phyloP scores from a whole-genome alignment of 441 rosid species.

The Corymbia calophylla region DNA sequence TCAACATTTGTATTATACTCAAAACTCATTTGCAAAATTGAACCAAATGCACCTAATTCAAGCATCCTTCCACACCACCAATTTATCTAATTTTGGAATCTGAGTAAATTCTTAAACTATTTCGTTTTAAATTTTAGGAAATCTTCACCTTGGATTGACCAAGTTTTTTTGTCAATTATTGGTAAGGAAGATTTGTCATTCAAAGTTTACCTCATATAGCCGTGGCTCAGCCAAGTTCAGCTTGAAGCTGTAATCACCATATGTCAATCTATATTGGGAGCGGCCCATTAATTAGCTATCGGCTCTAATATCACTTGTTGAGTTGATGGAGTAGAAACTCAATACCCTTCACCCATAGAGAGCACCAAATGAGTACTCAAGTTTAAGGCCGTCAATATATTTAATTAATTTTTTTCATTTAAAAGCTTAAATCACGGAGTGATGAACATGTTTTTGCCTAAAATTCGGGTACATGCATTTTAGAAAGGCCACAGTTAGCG shows the following conservation, averaged over 20 bases:
- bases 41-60: not conserved
- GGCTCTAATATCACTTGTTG: not conserved
- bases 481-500: not conserved
- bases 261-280: not conserved
- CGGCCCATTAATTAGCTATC: not conserved
- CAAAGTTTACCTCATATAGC: not conserved
- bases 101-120: no score
- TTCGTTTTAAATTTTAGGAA: not conserved
- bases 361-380: not conserved
- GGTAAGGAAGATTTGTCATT: not conserved
- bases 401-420: fast-evolving
- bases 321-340: not conserved
- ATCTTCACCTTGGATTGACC: not conserved
- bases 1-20: no score
- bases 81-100: not conserved
- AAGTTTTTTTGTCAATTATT: not conserved
- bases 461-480: not conserved
- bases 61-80: not conserved
- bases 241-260: not conserved
- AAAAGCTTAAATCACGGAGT: not conserved
- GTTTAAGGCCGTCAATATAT: not conserved
- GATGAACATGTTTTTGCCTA: not conserved
- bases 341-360: not conserved
- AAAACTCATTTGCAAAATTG: no score
- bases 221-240: not conserved